These are phyloP conservation scores for Cotoneaster glaucophyllus DNA, from an alignment of 306 rosid species.

Conservation along the genomic window DNA sequence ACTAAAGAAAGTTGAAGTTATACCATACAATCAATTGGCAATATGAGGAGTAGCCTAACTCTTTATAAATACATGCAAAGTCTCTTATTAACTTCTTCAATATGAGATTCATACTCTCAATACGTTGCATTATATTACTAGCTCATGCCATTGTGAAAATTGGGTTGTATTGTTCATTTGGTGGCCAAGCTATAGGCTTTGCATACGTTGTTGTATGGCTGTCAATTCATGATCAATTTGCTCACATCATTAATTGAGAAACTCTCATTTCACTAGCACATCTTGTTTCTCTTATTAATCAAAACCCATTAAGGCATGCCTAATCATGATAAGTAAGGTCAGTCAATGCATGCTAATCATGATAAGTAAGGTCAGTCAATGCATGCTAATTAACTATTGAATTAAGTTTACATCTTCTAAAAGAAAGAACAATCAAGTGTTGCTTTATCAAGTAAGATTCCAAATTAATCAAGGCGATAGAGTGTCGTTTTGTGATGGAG, in stretches of 20 bases:
- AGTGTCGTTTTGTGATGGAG: not conserved
- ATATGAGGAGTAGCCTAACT: too few relatives aligned
- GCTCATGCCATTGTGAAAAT: not conserved
- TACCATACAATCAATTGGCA: too few relatives aligned
- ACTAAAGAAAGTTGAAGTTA: too few relatives aligned
- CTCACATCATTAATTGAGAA: not conserved
- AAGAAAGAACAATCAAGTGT: not conserved
- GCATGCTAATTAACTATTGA: not conserved
- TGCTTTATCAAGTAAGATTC: not conserved
- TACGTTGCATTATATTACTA: not conserved
- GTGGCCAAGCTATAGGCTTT: not conserved
- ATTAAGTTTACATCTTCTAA: not conserved
- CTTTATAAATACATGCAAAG: too few relatives aligned
- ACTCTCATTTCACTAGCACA: not conserved
- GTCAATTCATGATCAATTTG: too few relatives aligned
- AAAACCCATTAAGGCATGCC: conserved; percentile 16
- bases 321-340: conserved; percentile 8
- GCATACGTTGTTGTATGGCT: too few relatives aligned
- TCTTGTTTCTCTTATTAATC: conserved; percentile 8
- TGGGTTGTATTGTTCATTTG: not conserved
- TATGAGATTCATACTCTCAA: not conserved
- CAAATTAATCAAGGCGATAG: not conserved
- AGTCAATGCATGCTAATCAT: conserved; percentile 3
- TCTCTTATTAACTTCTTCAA: too few relatives aligned
- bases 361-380: not conserved